Evolutionary conservation across 192 early-diverging fungal species (phyloP).

Genomic region (Gigaspora rosea): DNA sequence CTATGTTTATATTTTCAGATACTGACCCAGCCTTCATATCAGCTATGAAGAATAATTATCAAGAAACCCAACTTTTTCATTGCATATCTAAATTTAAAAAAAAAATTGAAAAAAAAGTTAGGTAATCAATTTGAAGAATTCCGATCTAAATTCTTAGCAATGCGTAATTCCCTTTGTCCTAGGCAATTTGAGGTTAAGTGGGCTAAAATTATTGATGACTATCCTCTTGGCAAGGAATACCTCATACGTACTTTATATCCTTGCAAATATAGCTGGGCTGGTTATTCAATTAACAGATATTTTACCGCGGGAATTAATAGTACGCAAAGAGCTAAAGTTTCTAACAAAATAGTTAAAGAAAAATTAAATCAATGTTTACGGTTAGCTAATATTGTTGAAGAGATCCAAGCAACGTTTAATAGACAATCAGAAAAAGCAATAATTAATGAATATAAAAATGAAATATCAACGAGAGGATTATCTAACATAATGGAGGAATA

Average conservation of each 20-base stretch:
- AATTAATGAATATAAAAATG: background rate
- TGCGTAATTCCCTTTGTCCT: background rate
- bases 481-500: background rate
- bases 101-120: background rate
- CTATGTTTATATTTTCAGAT: background rate
- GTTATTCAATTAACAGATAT: background rate
- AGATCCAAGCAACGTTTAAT: background rate
- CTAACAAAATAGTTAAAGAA: background rate
- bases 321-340: background rate
- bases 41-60: background rate
- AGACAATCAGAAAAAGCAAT: background rate
- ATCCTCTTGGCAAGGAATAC: background rate
- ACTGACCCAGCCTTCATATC: background rate
- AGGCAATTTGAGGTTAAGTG: background rate
- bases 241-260: background rate
- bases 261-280: background rate
- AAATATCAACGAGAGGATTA: background rate
- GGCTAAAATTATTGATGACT: background rate
- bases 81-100: background rate
- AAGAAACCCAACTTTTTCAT: background rate
- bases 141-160: background rate
- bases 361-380: background rate
- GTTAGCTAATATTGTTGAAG: background rate
- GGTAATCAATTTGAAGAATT: background rate
- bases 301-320: background rate